Conservation (phyloP, 192 early-diverging fungal genomes). For the Backusella macrospora region DNA sequence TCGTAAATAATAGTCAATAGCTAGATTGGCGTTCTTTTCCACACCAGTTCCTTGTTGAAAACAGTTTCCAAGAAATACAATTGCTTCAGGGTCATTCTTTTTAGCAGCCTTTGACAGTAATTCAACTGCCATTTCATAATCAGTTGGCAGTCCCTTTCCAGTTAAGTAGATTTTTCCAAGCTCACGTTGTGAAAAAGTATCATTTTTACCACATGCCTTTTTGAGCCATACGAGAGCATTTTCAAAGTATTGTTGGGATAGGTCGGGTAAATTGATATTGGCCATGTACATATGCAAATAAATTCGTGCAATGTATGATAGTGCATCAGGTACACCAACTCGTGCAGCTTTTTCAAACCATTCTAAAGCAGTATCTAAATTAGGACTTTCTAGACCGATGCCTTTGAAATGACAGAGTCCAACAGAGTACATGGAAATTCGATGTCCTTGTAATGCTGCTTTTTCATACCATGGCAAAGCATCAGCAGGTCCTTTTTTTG, state of each 20-base stretch:
- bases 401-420: slow-evolving; percentile 42
- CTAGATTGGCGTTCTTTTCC: slow-evolving; percentile 17
- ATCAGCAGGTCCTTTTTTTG: slow-evolving; percentile 22
- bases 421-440: slow-evolving; percentile 31
- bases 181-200: slow-evolving; percentile 37
- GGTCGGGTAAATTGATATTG: background rate
- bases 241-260: slow-evolving; percentile 20
- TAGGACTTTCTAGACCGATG: slow-evolving; percentile 11
- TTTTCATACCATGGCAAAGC: slow-evolving; percentile 48
- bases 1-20: slow-evolving; percentile 31
- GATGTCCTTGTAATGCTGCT: slow-evolving; percentile 36
- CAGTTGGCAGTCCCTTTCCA: slow-evolving; percentile 33
- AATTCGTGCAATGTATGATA: slow-evolving; percentile 28
- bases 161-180: slow-evolving; percentile 43
- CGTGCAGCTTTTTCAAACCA: slow-evolving; percentile 39
- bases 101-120: slow-evolving; percentile 43
- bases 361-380: slow-evolving; percentile 33
- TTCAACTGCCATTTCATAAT: slow-evolving; percentile 36
- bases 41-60: slow-evolving; percentile 33
- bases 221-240: slow-evolving; percentile 36
- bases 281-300: slow-evolving; percentile 15
- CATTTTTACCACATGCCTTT: slow-evolving; percentile 38
- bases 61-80: slow-evolving; percentile 28
- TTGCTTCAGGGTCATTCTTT: slow-evolving; percentile 39
- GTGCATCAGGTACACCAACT: slow-evolving; percentile 27